Evolutionary conservation across 2,329 filamentous ascomycete genomes (phyloP), one percentile per base, ranked within the genome.

Genomic region (Talaromyces pinophilus): DNA sequence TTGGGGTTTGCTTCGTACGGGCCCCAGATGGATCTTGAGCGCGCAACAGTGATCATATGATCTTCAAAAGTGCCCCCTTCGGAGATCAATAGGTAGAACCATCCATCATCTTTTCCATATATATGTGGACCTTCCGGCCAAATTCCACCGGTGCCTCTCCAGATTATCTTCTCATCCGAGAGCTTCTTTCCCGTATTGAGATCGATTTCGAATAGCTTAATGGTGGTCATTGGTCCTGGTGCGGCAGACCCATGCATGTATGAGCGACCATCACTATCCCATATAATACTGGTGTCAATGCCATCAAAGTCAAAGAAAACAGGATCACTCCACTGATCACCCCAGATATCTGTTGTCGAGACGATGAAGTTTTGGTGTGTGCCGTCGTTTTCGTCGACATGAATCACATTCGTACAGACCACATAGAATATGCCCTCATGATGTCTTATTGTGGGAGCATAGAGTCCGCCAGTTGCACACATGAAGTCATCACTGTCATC

Each of bases 51-150:
- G 8, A 70, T 68, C 63, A 70, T 69, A 60, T 78, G 76, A 8
- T 69, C 63, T 1, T 67, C 59, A n/a, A 71, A 72, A 0, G 75
- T 77, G 2, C 76, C 74, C 68, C 82, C 81, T 75, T 85, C 83
- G 0, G 82, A 81, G 1, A 79, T 78, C 11, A 84, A 67, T 1
- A 85, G 72, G 64, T 85, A 85, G 67, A 84, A 84, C 68, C 75
- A 84, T 0, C 76, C 79, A 59, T 83, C 82, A 25, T 55, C 22
- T 62, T 81, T 82, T 46, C 73, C 75, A 67, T 82, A 84, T 33
- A 86, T 78, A 57, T 85, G 83, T 0, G 84, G 83, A 0, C 83
- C 84, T 68, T 85, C 84, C 2, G 70, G 71, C 11, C 76, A 69
- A 63, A 74, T 40, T 4, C 80, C 78, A 0, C 81, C 81, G 0